These are phyloP conservation scores for Salvia sclarea DNA, from an alignment of 305 asterid species.

Conservation along the genomic window DNA sequence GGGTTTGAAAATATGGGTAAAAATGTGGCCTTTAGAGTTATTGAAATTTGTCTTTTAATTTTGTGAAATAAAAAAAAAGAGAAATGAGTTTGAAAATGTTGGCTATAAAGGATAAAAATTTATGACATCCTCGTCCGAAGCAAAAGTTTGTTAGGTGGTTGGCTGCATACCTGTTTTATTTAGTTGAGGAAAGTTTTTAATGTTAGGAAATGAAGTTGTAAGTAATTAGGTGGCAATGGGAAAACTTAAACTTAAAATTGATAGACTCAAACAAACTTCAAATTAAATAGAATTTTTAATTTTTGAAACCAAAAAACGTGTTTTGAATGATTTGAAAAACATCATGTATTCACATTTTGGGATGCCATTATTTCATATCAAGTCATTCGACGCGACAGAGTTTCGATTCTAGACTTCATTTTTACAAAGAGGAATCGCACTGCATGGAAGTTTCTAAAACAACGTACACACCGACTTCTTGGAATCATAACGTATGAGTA, in stretches of 20 bases:
- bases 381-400: too few species aligned
- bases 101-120: not conserved
- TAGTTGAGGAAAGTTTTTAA: not conserved
- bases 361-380: too few species aligned
- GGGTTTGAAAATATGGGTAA: not conserved
- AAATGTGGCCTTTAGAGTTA: not conserved
- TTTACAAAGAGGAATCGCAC: too few species aligned
- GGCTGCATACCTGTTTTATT: not conserved
- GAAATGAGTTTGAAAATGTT: not conserved
- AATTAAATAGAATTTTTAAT: too few species aligned
- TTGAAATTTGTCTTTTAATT: not conserved
- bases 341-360: too few species aligned
- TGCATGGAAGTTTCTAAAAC: too few species aligned
- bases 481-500: too few species aligned
- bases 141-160: conserved; percentile 1
- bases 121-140: conserved; percentile 13
- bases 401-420: too few species aligned
- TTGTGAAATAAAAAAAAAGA: not conserved
- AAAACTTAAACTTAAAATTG: not conserved
- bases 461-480: too few species aligned
- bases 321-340: too few species aligned
- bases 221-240: not conserved
- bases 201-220: not conserved
- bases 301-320: too few species aligned
- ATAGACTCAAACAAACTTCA: too few species aligned